A percentile compares a stretch with the other conserved stretches of the same genome.
Conservation (phyloP, 139 green algal genomes). For the Desmodesmus armatus region DNA sequence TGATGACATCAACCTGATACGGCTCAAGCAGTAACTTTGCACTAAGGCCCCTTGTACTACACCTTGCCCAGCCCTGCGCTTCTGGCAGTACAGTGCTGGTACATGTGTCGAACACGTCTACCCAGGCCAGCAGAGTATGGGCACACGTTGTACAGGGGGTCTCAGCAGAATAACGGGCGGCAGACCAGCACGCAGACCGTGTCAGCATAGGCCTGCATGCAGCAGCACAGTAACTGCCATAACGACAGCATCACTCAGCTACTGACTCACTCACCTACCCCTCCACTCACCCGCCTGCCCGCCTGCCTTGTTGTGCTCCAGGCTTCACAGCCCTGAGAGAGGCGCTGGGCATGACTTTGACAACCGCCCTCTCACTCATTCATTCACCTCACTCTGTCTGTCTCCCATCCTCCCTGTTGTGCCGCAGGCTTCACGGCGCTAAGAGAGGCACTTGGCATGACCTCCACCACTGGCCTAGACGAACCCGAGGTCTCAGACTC, state of each 20-base stretch:
- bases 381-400: background rate
- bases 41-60: background rate
- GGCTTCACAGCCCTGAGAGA: background rate
- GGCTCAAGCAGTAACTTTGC: background rate
- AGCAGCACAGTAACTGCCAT: background rate
- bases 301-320: background rate
- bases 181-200: background rate
- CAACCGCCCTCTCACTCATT: background rate
- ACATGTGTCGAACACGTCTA: background rate
- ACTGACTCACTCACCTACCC: background rate
- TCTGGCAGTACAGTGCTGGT: background rate
- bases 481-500: background rate
- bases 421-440: conserved; percentile 35
- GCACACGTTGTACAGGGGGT: background rate
- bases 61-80: background rate
- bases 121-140: background rate
- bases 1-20: too few relatives aligned
- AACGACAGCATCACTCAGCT: background rate
- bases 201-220: background rate
- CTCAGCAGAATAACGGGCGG: background rate
- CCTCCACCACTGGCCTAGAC: conserved; percentile 8
- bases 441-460: conserved; percentile 42
- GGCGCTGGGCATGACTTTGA: background rate
- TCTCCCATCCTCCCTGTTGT: background rate
- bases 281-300: background rate